Conservation (phyloP, 2,329 filamentous ascomycete genomes). For the Colletotrichum ledebouriae region DNA sequence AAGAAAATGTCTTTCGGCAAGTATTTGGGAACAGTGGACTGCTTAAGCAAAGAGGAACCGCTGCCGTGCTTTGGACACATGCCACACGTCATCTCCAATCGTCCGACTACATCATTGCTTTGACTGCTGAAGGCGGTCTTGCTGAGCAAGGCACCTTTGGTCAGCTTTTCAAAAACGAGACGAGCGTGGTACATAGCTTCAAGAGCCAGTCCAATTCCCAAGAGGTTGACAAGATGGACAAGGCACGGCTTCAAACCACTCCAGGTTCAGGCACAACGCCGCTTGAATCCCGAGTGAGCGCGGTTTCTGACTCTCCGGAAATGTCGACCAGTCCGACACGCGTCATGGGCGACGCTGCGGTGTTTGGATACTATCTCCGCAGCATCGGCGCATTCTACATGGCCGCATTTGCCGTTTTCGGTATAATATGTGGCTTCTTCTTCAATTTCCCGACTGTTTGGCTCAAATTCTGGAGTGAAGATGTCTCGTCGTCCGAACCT, state of each 20-base stretch:
- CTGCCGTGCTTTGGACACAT: constrained; percentile 4
- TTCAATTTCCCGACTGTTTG: constrained; percentile 53
- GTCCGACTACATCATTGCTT: constrained; percentile 54
- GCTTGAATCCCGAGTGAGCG: too few species aligned
- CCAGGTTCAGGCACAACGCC: too few species aligned
- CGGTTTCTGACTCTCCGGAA: constrained; percentile 47
- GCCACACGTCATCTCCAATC: not conserved
- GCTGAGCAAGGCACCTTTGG: constrained; percentile 57
- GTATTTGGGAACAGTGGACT: constrained; percentile 48
- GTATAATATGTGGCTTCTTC: constrained; percentile 44
- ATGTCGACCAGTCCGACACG: not conserved
- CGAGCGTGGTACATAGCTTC: too few species aligned
- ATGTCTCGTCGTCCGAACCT: constrained; percentile 43
- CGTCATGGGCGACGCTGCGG: constrained; percentile 6
- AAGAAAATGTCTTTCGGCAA: constrained; percentile 48
- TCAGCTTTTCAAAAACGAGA: constrained; percentile 30
- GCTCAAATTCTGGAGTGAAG: constrained; percentile 58
- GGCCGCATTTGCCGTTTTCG: constrained; percentile 6
- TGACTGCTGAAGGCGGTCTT: constrained; percentile 55
- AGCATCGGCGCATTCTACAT: constrained; percentile 6
- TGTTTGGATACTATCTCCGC: constrained; percentile 22
- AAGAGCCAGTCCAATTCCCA: too few species aligned
- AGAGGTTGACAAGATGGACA: too few species aligned
- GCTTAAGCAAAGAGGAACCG: not conserved
- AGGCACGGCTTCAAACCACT: too few species aligned